Percentiles rank a stretch among this genome's conserved stretches.
Conservation (phyloP, 2,329 filamentous ascomycete species). For the Trichoderma harzianum region DNA sequence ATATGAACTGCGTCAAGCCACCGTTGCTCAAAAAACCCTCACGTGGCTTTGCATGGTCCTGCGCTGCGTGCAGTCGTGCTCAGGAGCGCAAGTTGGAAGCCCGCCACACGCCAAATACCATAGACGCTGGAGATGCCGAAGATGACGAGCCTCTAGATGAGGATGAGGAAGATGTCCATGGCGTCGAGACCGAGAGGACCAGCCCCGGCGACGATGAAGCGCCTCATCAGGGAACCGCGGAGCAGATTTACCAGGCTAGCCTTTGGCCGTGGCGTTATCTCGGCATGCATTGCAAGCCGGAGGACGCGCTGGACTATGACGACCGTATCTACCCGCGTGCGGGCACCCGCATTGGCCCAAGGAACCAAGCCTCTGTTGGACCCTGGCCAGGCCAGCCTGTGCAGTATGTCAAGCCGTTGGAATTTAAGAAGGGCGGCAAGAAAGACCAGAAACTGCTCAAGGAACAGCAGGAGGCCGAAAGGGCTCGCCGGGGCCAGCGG, state of each 20-base stretch:
- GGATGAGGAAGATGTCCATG: slow-evolving; percentile 66
- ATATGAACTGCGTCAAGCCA: slow-evolving; percentile 96
- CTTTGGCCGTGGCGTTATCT: slow-evolving; percentile 96
- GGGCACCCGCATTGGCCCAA: slow-evolving; percentile 84
- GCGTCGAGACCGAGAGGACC: slow-evolving; percentile 55
- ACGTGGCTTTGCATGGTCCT: slow-evolving; percentile 96
- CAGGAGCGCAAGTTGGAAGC: slow-evolving; percentile 91
- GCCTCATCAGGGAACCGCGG: slow-evolving; percentile 63
- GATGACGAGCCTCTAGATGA: slow-evolving; percentile 63
- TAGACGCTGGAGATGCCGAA: slow-evolving; percentile 64
- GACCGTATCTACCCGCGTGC: slow-evolving; percentile 96
- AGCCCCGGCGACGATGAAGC: slow-evolving; percentile 61
- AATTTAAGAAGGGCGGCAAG: slow-evolving; percentile 79
- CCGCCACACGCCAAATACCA: slow-evolving; percentile 74
- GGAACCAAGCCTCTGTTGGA: slow-evolving; percentile 82
- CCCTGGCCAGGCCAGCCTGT: slow-evolving; percentile 85
- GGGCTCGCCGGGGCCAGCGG: slow-evolving; percentile 71
- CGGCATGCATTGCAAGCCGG: slow-evolving; percentile 90
- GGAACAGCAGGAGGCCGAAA: slow-evolving; percentile 75
- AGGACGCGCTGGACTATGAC: slow-evolving; percentile 94
- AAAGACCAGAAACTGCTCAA: slow-evolving; percentile 82
- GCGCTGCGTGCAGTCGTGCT: slow-evolving; percentile 91
- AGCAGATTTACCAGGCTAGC: slow-evolving; percentile 88
- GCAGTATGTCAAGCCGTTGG: slow-evolving; percentile 83
- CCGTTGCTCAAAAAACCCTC: slow-evolving; percentile 93